Evolutionary conservation across 176 grass and related monocot species (phyloP).

Genomic region (Oropetium thomaeum): DNA sequence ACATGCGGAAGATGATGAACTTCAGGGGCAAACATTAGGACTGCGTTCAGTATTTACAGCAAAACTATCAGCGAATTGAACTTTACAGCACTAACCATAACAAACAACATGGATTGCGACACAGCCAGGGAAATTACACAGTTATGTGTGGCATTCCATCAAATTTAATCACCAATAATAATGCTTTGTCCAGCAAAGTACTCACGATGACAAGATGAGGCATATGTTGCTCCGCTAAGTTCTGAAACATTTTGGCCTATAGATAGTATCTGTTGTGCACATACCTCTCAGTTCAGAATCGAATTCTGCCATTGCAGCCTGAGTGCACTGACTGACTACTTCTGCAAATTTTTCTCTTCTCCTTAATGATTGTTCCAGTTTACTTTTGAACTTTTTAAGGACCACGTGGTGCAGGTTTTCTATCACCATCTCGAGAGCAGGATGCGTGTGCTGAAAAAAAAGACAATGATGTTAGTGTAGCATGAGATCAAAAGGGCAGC

Average conservation of each 20-base stretch:
- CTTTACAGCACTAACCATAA: not conserved
- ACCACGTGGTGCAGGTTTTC: slow-evolving; percentile 50
- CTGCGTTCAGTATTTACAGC: not conserved
- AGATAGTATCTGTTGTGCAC: slow-evolving; percentile 1
- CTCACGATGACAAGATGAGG: not conserved
- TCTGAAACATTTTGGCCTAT: not conserved
- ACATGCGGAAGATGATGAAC: not conserved
- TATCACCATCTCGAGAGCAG: slow-evolving; percentile 54
- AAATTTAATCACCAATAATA: not conserved
- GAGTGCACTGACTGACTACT: slow-evolving; percentile 52
- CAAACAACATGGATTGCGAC: not conserved
- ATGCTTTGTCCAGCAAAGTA: not conserved
- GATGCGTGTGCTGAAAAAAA: slow-evolving; percentile 52
- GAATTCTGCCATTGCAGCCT: slow-evolving; percentile 52
- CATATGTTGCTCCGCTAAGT: not conserved
- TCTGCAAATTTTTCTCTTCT: slow-evolving; percentile 49
- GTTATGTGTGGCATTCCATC: slow-evolving; percentile 1
- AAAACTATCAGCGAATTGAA: not conserved
- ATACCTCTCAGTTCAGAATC: slow-evolving; percentile 62
- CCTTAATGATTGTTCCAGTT: slow-evolving; percentile 61
- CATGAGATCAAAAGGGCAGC: slow-evolving; percentile 12
- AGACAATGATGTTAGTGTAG: slow-evolving; percentile 4
- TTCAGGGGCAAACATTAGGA: not conserved
- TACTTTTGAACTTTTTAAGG: slow-evolving; percentile 73
- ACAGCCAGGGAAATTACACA: not conserved